Percentiles rank a stretch among this genome's conserved stretches.
phyloP scores from a whole-genome alignment of 2,329 filamentous ascomycete genomes.

The Fusarium sulawesiense region DNA sequence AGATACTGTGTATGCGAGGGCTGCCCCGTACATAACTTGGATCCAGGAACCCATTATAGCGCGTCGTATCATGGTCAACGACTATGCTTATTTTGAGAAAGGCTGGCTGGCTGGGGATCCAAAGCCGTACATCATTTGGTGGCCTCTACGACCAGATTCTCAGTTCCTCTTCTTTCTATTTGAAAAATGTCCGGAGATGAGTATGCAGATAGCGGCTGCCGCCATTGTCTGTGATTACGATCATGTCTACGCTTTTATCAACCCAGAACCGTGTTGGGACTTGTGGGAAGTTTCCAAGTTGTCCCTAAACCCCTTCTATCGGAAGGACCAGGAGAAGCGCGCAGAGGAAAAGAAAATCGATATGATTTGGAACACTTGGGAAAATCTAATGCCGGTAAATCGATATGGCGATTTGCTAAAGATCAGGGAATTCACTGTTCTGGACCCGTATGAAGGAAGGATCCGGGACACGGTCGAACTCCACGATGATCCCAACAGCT shows the following conservation, averaged over 20 bases:
- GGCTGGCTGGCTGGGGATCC: neutral
- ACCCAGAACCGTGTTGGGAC: neutral
- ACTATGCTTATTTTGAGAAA: neutral
- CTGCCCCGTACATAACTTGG: neutral
- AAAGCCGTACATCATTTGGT: neutral
- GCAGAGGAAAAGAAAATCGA: neutral
- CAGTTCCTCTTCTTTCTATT: neutral
- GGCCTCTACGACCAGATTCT: neutral
- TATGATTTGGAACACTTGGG: too few species aligned
- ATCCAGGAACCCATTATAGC: neutral
- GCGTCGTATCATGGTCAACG: neutral
- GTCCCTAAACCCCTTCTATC: neutral
- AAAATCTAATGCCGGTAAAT: neutral
- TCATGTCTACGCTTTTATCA: neutral
- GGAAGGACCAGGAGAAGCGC: neutral
- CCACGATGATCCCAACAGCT: too few species aligned
- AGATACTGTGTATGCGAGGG: neutral
- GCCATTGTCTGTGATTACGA: neutral
- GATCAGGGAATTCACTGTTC: neutral
- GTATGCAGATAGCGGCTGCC: rapidly evolving
- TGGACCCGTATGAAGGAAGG: neutral
- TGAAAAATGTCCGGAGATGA: neutral
- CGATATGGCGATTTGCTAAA: neutral
- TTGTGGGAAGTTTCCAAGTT: neutral
- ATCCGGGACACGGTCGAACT: neutral